phyloP scores from a whole-genome alignment of 192 early-diverging fungal genomes.

The Backusella mclennaniae region DNA sequence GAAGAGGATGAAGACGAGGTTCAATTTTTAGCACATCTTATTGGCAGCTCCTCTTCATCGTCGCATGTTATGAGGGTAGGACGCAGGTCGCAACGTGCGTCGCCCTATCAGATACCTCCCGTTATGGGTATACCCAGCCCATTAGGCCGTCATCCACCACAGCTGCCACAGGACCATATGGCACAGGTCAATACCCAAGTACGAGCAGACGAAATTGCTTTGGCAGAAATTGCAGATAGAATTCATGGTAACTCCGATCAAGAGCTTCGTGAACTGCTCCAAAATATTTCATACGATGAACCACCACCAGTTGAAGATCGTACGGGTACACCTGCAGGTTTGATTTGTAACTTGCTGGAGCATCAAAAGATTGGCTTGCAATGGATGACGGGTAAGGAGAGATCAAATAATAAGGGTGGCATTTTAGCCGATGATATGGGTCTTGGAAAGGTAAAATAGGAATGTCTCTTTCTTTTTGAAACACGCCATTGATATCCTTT shows the following conservation, averaged over 20 bases:
- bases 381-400: slow-evolving; percentile 61
- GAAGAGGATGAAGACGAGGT: neutral
- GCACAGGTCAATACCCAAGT: neutral
- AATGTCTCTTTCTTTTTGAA: too few species aligned
- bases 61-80: neutral
- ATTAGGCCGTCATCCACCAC: neutral
- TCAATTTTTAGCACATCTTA: neutral
- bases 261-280: slow-evolving; percentile 36
- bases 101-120: neutral
- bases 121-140: neutral
- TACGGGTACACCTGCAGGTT: slow-evolving; percentile 46
- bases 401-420: slow-evolving; percentile 46
- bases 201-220: neutral
- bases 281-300: slow-evolving; percentile 33
- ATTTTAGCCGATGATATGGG: slow-evolving; percentile 72
- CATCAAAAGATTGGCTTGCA: slow-evolving; percentile 60
- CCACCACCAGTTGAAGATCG: slow-evolving; percentile 36
- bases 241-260: neutral
- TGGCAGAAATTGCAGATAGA: neutral
- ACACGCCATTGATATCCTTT: too few species aligned
- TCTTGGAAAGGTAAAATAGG: slow-evolving; percentile 51
- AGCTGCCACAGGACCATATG: neutral
- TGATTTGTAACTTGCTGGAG: slow-evolving; percentile 45
- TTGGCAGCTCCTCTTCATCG: neutral
- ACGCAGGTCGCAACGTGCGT: neutral